A percentile compares a stretch with the other conserved stretches of the same genome.
phyloP scores from a whole-genome alignment of 2,329 filamentous ascomycete genomes.

The Lachnellula cervina region DNA sequence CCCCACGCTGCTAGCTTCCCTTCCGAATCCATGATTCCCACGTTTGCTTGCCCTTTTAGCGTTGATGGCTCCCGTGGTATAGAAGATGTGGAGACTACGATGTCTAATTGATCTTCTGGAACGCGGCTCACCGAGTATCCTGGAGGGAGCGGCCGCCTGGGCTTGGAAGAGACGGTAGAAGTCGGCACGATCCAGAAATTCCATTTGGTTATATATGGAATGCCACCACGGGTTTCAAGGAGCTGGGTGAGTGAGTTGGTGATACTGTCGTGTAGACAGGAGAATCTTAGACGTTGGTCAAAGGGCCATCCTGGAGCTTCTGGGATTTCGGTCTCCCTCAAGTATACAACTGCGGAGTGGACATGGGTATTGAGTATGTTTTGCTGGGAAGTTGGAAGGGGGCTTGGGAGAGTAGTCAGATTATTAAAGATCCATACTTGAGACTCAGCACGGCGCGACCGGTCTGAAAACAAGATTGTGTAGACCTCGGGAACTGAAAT shows the following conservation, averaged over 20 bases:
- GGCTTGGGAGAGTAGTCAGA: constrained; percentile 9
- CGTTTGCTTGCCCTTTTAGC: constrained; percentile 20
- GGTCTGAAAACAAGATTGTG: constrained; percentile 29
- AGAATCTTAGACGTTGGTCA: constrained; percentile 20
- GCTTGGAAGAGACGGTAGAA: not conserved
- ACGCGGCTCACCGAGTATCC: constrained; percentile 19
- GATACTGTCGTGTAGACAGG: constrained; percentile 19
- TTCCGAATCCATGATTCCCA: constrained; percentile 17
- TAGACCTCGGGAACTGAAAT: constrained; percentile 12
- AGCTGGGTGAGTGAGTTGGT: constrained; percentile 10
- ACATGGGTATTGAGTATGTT: constrained; percentile 13
- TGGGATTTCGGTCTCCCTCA: constrained; percentile 19
- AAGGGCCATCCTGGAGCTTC: constrained; percentile 31
- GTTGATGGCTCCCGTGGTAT: constrained; percentile 24
- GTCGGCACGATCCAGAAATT: constrained; percentile 20
- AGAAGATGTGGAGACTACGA: constrained; percentile 26
- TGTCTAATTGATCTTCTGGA: constrained; percentile 23
- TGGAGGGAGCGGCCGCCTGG: constrained; percentile 8
- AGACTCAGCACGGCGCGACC: constrained; percentile 26
- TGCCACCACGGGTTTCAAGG: constrained; percentile 9
- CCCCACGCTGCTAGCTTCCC: constrained; percentile 26
- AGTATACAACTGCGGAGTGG: constrained; percentile 13
- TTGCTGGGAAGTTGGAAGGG: constrained; percentile 8
- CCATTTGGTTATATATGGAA: constrained; percentile 19
- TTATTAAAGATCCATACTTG: constrained; percentile 31